Base-by-base conservation (phyloP, 306 rosid genomes). In the Glycyrrhiza uralensis region DNA sequence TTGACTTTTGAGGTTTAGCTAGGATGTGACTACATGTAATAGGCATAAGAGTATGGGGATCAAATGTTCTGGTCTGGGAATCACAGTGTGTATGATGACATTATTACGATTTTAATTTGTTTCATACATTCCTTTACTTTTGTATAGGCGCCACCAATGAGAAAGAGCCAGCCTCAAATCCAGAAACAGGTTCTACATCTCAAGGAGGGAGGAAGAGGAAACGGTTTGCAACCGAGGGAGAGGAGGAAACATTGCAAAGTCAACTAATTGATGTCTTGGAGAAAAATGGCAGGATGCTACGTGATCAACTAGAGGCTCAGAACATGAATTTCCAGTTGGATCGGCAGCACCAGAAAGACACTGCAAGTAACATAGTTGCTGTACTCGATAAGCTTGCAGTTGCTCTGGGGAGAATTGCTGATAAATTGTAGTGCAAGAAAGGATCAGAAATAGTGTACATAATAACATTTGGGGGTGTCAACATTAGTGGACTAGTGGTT, bases 311-410 rank as follows among this genome's bases (percentile, higher is more conserved):
- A 12, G 96, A 88, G 63, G 87, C 93, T 65, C 97, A 89, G 85
- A 94, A 88, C 73, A 32, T 70, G 11, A 91, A 91, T 79, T 91
- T 82, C 35, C 90, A 83, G 44, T 65, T 89, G 61, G 97, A 91
- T 60, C 80, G 93, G 10, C 95, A 91, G 76, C 99, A 89, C 83
- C 88, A 92, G 84, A 94, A 85, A 64, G 86, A 82, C 77, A 88
- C 91, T 54, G 83, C 89, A 2, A 87, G 82, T 62, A 85, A 76
- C 79, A 62, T 94, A 46, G 87, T 94, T 66, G 81, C 89, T 46
- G 99, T 94, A n/a, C 96, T 94, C 39, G 87, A 89, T 74, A 94
- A 89, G 89, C 89, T 94, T 56, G 99, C 99, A 50, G 92, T 86
- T 75, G 97, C 99, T 52, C 76, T 91, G 65, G 89, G 92, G 24